A percentile compares a stretch with the other conserved stretches of the same genome.
phyloP scores from a whole-genome alignment of 139 green algal species.

The Chlorella sp. region DNA sequence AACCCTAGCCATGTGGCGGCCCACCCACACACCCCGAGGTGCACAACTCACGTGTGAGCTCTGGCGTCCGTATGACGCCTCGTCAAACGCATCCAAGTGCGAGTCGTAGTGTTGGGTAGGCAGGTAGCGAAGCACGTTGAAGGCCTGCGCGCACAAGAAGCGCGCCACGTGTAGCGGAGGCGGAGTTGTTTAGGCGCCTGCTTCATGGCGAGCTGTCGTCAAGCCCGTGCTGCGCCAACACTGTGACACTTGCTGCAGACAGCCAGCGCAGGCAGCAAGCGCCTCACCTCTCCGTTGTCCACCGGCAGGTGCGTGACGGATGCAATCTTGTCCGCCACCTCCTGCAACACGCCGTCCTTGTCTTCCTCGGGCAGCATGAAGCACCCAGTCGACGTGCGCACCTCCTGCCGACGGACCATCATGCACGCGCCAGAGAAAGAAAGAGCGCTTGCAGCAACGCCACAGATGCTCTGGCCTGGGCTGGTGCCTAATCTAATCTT shows the following conservation, averaged over 20 bases:
- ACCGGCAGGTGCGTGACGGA: slow-evolving; percentile 30
- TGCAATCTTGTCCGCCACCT: slow-evolving; percentile 40
- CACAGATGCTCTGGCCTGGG: neutral
- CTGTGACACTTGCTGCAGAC: neutral
- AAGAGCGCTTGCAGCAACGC: neutral
- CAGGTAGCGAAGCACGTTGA: slow-evolving; percentile 19
- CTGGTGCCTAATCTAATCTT: too few relatives aligned
- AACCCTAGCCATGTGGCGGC: too few relatives aligned
- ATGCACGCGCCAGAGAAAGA: neutral
- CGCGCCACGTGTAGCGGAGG: neutral
- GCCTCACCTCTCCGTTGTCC: slow-evolving; percentile 28
- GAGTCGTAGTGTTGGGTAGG: slow-evolving; percentile 48
- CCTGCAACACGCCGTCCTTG: slow-evolving; percentile 17
- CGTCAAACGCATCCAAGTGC: slow-evolving; percentile 49
- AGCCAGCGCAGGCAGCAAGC: neutral
- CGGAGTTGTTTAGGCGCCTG: neutral
- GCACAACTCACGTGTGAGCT: too few relatives aligned
- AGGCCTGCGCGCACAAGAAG: slow-evolving; percentile 6
- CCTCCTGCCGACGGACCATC: neutral
- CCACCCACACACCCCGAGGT: too few relatives aligned
- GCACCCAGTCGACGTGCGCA: slow-evolving; percentile 32
- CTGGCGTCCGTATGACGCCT: slow-evolving; percentile 42
- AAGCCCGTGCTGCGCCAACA: neutral
- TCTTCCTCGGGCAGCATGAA: slow-evolving; percentile 25
- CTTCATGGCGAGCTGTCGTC: too few relatives aligned